Evolutionary conservation across 2,329 filamentous ascomycete species (phyloP), one percentile per base, ranked within the genome.

Genomic region (Arthrobotrys iridis): DNA sequence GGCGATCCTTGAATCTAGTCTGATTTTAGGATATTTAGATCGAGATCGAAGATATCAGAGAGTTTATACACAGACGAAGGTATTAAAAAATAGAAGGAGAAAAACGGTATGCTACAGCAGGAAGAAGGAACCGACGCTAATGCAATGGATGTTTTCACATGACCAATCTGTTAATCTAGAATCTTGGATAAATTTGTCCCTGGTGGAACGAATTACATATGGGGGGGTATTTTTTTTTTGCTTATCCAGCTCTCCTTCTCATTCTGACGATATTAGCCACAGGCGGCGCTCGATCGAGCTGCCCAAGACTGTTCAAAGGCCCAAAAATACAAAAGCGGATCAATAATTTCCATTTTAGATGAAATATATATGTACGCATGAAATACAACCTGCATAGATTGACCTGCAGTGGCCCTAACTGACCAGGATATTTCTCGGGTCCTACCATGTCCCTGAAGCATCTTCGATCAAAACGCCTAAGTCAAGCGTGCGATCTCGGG

Each of bases 381-480:
- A 5, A 10, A 22, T 55, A 15, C 35, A n/a, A 55, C 50, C 13
- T 55, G 50, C 50, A 55, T 55, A 35, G 50, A 55, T 55, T 37
- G 50, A 30, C 50, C 37, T 55, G 28, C 50, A 55, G 50, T 55
- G 50, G 30, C 50, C 37, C 35, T 22, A 55, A 3, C 50, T 30
- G 50, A 55, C 50, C 50, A 55, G 37, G 50, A 55, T 55, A 55
- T 55, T 55, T 55, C 50, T 30, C 50, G 37, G 28, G 50, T 55
- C 50, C 26, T 4, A 20, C 26, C 26, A 20, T 26, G 26, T 52
- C 28, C 26, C 46, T 52, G 28, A 37, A 20, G 30, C 50, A 55
- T 35, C 18, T 18, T 18, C 50, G 28, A 22, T 55, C 28, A 24
- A 55, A 13, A 30, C 15, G 28, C 28, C 50, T 55, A 55, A 55